These are phyloP conservation scores for Mucor piriformis DNA, from an alignment of 371 early-diverging fungal genomes.

Conservation along the genomic window DNA sequence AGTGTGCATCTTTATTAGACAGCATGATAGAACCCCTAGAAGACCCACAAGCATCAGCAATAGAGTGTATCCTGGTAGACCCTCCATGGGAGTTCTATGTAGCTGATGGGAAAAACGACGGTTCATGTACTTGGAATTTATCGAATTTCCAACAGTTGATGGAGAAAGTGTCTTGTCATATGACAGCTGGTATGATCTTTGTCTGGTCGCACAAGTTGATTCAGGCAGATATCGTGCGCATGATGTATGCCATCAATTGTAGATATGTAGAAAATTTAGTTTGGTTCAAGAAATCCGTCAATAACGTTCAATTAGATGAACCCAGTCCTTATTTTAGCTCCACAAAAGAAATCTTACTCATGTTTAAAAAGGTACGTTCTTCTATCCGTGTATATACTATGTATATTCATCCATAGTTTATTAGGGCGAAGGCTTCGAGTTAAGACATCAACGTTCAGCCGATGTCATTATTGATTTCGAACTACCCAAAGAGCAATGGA, in stretches of 20 bases:
- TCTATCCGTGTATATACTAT: too few relatives aligned
- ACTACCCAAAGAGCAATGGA: slow-evolving; percentile 55
- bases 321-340: slow-evolving; percentile 35
- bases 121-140: slow-evolving; percentile 44
- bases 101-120: slow-evolving; percentile 58
- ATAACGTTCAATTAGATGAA: slow-evolving; percentile 53
- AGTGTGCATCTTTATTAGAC: slow-evolving; percentile 28
- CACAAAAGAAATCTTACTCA: slow-evolving; percentile 50
- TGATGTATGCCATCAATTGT: slow-evolving; percentile 60
- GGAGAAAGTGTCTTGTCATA: slow-evolving; percentile 45
- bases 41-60: slow-evolving; percentile 5
- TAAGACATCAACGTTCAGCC: slow-evolving; percentile 67
- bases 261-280: slow-evolving; percentile 71
- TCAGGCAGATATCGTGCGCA: slow-evolving; percentile 59
- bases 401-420: too few relatives aligned
- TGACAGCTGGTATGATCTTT: slow-evolving; percentile 63
- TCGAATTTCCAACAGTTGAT: slow-evolving; percentile 42
- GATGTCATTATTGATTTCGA: slow-evolving; percentile 71
- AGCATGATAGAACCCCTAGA: slow-evolving; percentile 4
- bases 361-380: slow-evolving; percentile 57
- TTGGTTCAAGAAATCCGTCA: slow-evolving; percentile 65
- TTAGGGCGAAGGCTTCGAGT: slow-evolving; percentile 63
- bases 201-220: slow-evolving; percentile 67
- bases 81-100: slow-evolving; percentile 68
- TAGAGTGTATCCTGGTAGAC: slow-evolving; percentile 65